Base-by-base conservation (phyloP, 192 early-diverging fungal genomes). In the Oehlia diaphana region DNA sequence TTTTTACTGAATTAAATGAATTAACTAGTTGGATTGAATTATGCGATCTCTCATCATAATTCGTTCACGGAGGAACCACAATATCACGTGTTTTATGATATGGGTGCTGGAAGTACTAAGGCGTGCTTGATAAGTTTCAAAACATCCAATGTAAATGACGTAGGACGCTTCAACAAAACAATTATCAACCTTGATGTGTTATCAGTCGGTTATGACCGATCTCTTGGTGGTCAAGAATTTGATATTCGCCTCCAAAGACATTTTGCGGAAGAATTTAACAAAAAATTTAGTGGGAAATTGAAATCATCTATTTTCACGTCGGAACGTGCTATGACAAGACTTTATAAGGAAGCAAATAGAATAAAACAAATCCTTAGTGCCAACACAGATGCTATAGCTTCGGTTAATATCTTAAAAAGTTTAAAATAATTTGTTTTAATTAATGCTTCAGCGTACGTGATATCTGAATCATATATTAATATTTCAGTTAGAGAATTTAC, bases 351-450 rank as follows among this genome's bases (percentile, higher is more conserved):
- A 82, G 97, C 98, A 4, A 94, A 91, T 84, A 92, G 96, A 68
- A 94, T 98, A 77, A 99, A 99, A 88, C 92, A 94, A 63, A 96
- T 99, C 78, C 87, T 99, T 63, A 97, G 95, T 79, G 97, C 95
- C 49, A 99, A 99, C 83, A 89, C 87, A 19, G 94, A 98, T 67
- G 94, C 94, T 0, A 86, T 87, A 42, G 93, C 96, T 28, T 94
- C 95, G 19, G 91, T 92, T 81, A 84, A 86, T 84, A 63, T 12
- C 58, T 42, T 42, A 42, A 33, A n/a, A 13, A 9, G 69, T 49
- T 9, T n/a, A 77, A 10, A 44, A 33, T 3, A 7, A 28, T 61
- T n/a, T 62, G 26, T 74, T 53, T 77, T 68, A 39, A 39, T 49
- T n/a, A 73, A 63, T 73, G 4, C 72, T 63, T 53, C 4, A 21